A percentile compares a stretch with the other conserved stretches of the same genome.
Conservation (phyloP, 257 asterid species). For the Przewalskia tangutica region DNA sequence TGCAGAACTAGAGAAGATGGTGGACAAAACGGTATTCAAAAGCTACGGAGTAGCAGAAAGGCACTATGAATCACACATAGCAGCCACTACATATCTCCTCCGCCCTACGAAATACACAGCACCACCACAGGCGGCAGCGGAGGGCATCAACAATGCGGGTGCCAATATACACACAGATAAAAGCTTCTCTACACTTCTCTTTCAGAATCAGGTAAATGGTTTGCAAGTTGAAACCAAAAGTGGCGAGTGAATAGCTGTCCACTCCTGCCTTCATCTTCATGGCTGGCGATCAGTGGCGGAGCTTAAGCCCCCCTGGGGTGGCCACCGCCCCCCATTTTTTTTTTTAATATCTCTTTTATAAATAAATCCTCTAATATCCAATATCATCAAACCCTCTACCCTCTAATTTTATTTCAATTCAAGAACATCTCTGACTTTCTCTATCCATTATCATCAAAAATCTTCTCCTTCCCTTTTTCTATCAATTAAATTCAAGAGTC, state of each 20-base stretch:
- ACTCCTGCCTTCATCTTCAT: conserved; percentile 43
- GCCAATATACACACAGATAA: conserved; percentile 46
- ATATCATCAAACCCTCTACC: no score
- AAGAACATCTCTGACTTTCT: no score
- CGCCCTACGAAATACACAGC: conserved; percentile 34
- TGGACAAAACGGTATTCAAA: conserved; percentile 45
- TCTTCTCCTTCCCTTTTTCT: no score
- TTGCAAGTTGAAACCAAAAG: conserved; percentile 38
- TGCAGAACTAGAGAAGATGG: conserved; percentile 39
- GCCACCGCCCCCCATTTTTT: no score
- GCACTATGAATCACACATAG: conserved; percentile 33
- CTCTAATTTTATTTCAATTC: no score
- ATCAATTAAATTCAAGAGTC: no score
- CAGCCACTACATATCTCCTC: conserved; percentile 37
- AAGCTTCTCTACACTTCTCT: conserved; percentile 42
- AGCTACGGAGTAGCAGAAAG: conserved; percentile 40
- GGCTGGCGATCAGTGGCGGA: conserved; percentile 76
- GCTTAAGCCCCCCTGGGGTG: no score
- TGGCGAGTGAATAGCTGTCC: conserved; percentile 46
- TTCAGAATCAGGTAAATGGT: conserved; percentile 47
- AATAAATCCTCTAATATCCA: no score
- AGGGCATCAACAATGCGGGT: conserved; percentile 19
- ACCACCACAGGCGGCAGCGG: conserved; percentile 2
- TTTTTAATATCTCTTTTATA: no score
- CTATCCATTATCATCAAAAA: no score